Evolutionary conservation across 2,329 filamentous ascomycete species (phyloP), one percentile per base, ranked within the genome.

Genomic region (Xylaria arbuscula): DNA sequence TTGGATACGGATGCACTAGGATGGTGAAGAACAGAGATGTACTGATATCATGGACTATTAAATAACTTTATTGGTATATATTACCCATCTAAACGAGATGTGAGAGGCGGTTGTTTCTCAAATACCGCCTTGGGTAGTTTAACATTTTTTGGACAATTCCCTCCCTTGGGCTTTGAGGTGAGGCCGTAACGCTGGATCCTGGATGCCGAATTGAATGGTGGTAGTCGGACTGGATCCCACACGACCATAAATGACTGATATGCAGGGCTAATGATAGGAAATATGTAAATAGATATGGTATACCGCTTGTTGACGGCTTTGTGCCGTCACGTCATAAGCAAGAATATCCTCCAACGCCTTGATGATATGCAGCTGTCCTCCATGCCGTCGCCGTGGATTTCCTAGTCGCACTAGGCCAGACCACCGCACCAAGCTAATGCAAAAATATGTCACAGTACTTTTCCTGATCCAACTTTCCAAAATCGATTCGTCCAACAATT

Each of bases 291-390:
- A 51, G 32, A 60, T 47, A 40, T 51, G 58, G 34, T 64, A 42
- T 55, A 36, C 40, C 32, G 34, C 28, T 24, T 22, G 11, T 61
- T 54, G 62, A 54, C 36, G 42, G 57, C 22, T 60, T 54, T 68
- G 47, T 63, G 13, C 68, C 59, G 55, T 64, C 38, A 55, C 47
- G 47, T 68, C 55, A 28, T 66, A 40, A 66, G 34, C 42, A 36
- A 58, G 50, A 63, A 50, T 38, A 60, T 51, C 24, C 42, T 54
- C 50, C 13, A 68, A 68, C 66, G 66, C 68, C 66, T 51, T 62
- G 59, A 40, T 66, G 32, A 69, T 68, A 70, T 69, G 69, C 56
- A 69, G 61, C 40, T 61, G n/a, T 50, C n/a, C 59, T 54, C 40
- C 57, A 17, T 55, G 17, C 40, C 36, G 54, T 19, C 51, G 38